Percentiles rank a stretch among this genome's conserved stretches.
phyloP scores from a whole-genome alignment of 148 eudicot species.

The Nepenthes gracilis region DNA sequence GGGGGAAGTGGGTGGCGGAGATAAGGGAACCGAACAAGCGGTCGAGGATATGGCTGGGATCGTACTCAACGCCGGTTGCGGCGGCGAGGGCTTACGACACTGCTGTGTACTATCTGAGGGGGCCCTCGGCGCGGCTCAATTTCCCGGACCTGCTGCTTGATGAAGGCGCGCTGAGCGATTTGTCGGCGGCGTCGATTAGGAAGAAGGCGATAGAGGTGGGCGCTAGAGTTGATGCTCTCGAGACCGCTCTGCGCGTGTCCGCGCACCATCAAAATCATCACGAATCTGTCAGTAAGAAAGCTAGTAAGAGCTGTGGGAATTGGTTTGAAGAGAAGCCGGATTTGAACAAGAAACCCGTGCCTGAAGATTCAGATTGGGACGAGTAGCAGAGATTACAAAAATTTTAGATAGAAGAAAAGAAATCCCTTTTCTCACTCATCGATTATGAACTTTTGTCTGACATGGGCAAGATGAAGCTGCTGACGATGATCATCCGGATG shows the following conservation, averaged over 20 bases:
- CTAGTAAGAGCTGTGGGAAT: conserved; percentile 6
- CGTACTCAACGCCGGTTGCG: conserved; percentile 66
- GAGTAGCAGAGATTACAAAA: conserved; percentile 4
- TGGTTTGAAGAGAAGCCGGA: conserved; percentile 62
- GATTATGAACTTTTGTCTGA: neutral
- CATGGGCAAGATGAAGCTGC: conserved; percentile 2
- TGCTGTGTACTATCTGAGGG: conserved; percentile 76
- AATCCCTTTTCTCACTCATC: neutral
- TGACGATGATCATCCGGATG: no score
- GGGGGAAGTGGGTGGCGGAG: conserved; percentile 99
- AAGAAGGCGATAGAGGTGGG: conserved; percentile 86
- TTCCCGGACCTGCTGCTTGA: conserved; percentile 54
- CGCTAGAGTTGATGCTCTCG: conserved; percentile 68
- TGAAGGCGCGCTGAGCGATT: conserved; percentile 18
- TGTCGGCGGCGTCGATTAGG: conserved; percentile 55
- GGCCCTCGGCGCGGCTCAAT: conserved; percentile 64
- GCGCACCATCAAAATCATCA: no score
- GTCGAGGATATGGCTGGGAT: conserved; percentile 86
- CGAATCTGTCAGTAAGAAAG: no score
- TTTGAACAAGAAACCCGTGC: conserved; percentile 71
- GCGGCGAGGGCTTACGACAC: conserved; percentile 94
- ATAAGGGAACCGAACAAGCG: conserved; percentile 89
- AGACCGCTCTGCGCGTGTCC: conserved; percentile 13
- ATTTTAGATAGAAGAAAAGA: neutral
- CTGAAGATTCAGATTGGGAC: conserved; percentile 48